These are phyloP conservation scores for Astrothelium subdiscretum DNA, from an alignment of 495 filamentous ascomycete species.

Conservation along the genomic window DNA sequence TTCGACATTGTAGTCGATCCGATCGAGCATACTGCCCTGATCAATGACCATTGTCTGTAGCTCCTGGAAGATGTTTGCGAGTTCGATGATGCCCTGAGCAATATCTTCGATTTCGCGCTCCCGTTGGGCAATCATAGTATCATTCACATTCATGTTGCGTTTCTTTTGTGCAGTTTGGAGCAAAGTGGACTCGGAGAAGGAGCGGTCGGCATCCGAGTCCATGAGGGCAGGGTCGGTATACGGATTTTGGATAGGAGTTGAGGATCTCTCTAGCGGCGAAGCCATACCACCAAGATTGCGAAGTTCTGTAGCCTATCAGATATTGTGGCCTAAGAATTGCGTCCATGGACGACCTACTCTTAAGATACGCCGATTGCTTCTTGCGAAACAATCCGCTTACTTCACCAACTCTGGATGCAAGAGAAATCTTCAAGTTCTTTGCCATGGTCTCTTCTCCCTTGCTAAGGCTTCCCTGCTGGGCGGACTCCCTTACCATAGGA, in stretches of 20 bases:
- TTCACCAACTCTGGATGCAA: constrained; percentile 82
- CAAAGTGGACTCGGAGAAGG: constrained; percentile 80
- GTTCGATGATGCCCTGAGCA: constrained; percentile 91
- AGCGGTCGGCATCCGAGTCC: constrained; percentile 84
- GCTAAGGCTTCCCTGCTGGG: constrained; percentile 54
- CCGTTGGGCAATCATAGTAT: constrained; percentile 76
- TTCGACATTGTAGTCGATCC: constrained; percentile 98
- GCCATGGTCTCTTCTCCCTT: constrained; percentile 89
- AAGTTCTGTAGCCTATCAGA: constrained; percentile 49
- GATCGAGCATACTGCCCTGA: constrained; percentile 93
- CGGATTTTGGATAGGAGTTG: constrained; percentile 51
- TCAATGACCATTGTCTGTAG: constrained; percentile 95
- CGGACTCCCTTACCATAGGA: constrained; percentile 65
- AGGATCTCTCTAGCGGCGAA: constrained; percentile 48
- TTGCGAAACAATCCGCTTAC: constrained; percentile 86
- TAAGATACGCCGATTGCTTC: constrained; percentile 92
- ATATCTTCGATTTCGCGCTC: constrained; percentile 98
- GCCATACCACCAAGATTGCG: constrained; percentile 60
- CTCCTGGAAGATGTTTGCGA: constrained; percentile 92
- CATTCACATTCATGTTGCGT: constrained; percentile 61
- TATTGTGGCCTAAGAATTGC: not conserved
- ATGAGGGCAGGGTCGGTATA: constrained; percentile 71
- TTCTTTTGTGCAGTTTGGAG: constrained; percentile 57
- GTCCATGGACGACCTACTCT: constrained; percentile 46
- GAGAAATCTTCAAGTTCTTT: constrained; percentile 82